These are phyloP conservation scores for Lactarius hengduanensis DNA, from an alignment of 768 basidiomycete species.

Conservation along the genomic window DNA sequence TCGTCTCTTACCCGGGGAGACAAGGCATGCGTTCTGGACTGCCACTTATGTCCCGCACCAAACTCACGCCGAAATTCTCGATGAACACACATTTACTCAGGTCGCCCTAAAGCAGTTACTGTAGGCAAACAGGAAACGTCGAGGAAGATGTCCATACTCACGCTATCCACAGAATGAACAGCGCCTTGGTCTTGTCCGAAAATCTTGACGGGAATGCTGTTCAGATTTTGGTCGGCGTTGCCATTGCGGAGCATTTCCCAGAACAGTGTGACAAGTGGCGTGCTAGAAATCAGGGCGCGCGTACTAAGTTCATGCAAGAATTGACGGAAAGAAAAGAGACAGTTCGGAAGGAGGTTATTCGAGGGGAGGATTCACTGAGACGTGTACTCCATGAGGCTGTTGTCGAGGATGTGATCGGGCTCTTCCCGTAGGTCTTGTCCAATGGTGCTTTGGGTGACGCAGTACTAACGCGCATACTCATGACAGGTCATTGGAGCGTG, in stretches of 20 bases:
- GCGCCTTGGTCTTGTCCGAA: constrained; percentile 8
- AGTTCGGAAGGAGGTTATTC: background rate
- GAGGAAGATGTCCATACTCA: background rate
- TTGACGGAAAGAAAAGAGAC: background rate
- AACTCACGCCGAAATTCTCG: background rate
- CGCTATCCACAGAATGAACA: constrained; percentile 6
- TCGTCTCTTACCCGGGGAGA: constrained; percentile 26
- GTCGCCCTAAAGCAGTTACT: constrained; percentile 12
- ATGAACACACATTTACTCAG: background rate
- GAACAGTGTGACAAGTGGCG: constrained; percentile 9
- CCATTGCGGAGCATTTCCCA: constrained; percentile 3
- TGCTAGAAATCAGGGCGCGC: background rate
- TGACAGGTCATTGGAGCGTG: constrained; percentile 13
- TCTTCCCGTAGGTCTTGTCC: constrained; percentile 16
- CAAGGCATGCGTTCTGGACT: constrained; percentile 25
- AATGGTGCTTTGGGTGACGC: background rate
- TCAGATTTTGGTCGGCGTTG: background rate
- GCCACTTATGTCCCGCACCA: constrained; percentile 4
- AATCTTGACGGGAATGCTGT: constrained; percentile 9
- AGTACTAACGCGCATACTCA: background rate
- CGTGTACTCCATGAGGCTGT: constrained; percentile 7
- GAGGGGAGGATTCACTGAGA: constrained; percentile 4
- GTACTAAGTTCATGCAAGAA: background rate
- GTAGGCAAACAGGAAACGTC: background rate
- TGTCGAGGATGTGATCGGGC: constrained; percentile 3